Evolutionary conservation across 768 basidiomycete genomes (phyloP).

Genomic region (Pleurotus platypus): DNA sequence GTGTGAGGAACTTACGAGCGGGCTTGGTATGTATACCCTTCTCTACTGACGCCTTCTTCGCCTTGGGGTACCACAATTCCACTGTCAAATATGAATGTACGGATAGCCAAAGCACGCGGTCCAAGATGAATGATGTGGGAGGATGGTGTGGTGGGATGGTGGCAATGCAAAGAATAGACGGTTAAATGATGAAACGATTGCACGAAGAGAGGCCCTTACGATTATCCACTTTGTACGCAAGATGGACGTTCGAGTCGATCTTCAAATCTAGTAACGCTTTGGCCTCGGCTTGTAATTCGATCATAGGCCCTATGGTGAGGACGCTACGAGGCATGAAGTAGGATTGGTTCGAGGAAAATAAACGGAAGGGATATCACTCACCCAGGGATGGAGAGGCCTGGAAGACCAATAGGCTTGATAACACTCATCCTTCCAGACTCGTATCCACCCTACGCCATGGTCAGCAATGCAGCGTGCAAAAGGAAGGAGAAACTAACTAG

Average conservation of each 20-base stretch:
- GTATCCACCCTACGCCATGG: constrained; percentile 19
- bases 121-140: neutral
- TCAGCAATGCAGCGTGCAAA: neutral
- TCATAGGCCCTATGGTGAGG: constrained; percentile 35
- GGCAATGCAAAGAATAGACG: no score
- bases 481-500: constrained; percentile 8
- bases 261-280: constrained; percentile 25
- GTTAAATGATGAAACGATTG: no score
- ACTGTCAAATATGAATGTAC: neutral
- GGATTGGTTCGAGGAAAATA: neutral
- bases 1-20: neutral
- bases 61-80: neutral
- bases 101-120: neutral
- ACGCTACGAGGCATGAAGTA: constrained; percentile 18
- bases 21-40: neutral
- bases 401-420: constrained; percentile 26
- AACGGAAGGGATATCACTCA: constrained; percentile 11
- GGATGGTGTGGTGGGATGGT: neutral
- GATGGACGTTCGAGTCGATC: constrained; percentile 24
- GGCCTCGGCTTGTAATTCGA: constrained; percentile 27
- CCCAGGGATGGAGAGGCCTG: constrained; percentile 27
- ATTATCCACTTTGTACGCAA: constrained; percentile 21
- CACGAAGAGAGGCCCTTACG: neutral
- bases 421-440: constrained; percentile 24
- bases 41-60: neutral